phyloP scores from a whole-genome alignment of 805 yeast species.

The Sugiyamaella mastotermitis region DNA sequence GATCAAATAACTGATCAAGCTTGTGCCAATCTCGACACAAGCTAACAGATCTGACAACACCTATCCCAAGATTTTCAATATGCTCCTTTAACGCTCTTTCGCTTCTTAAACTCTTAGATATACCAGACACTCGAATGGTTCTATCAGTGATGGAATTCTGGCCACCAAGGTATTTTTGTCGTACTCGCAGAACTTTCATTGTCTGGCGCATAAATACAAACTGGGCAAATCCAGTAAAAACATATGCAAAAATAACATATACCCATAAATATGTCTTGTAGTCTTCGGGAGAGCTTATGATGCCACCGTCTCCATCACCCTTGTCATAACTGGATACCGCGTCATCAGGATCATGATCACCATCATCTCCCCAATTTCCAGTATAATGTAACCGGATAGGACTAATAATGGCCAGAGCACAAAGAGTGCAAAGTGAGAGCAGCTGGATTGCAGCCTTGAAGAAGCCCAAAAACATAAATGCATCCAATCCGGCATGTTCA shows the following conservation, averaged over 20 bases:
- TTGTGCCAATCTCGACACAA: constrained; percentile 85
- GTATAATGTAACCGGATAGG: constrained; percentile 82
- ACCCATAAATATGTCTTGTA: constrained; percentile 68
- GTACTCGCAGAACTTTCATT: constrained; percentile 60
- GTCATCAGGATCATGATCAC: constrained; percentile 14
- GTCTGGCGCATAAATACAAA: constrained; percentile 64
- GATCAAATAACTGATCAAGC: constrained; percentile 58
- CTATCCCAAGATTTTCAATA: constrained; percentile 72
- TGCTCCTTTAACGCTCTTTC: constrained; percentile 66
- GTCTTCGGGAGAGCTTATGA: constrained; percentile 33
- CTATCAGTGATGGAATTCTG: constrained; percentile 89
- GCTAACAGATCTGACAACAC: constrained; percentile 68
- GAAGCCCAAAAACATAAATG: constrained; percentile 84
- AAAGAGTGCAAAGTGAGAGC: constrained; percentile 54
- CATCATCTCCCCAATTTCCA: constrained; percentile 61
- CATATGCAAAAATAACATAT: constrained; percentile 80
- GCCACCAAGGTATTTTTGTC: constrained; percentile 77
- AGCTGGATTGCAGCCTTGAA: constrained; percentile 82
- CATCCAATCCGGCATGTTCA: constrained; percentile 90
- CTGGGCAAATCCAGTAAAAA: constrained; percentile 67
- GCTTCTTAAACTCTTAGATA: constrained; percentile 74
- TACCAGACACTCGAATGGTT: constrained; percentile 81
- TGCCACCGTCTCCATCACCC: constrained; percentile 5
- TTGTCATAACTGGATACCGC: neutral
- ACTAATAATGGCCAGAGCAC: constrained; percentile 70